Percentiles rank a stretch among this genome's conserved stretches.
Conservation (phyloP, 2,329 filamentous ascomycete species). For the Diaporthe vexans region DNA sequence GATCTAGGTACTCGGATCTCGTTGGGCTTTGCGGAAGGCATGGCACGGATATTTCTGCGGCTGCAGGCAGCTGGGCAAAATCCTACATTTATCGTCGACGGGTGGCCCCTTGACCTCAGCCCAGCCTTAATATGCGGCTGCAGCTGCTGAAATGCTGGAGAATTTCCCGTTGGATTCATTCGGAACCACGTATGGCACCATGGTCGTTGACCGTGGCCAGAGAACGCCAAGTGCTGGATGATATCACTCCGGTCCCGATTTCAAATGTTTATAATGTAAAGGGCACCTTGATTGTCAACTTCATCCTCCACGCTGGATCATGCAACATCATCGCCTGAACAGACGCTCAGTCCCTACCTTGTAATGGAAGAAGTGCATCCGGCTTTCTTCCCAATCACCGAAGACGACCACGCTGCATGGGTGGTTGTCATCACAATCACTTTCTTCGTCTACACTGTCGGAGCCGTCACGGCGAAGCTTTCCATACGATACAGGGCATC, state of each 20-base stretch:
- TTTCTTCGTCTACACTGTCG: not conserved
- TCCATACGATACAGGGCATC: not conserved
- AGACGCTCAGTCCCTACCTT: not conserved
- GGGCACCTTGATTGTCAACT: not conserved
- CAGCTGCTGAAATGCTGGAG: not conserved
- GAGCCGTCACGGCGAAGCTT: not conserved
- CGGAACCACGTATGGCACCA: not conserved
- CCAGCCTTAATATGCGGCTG: not conserved
- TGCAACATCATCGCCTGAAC: not conserved
- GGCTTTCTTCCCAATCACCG: not conserved
- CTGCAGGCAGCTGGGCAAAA: not conserved
- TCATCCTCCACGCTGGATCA: not conserved
- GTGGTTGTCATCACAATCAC: slow-evolving; percentile 1
- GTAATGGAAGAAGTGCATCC: not conserved
- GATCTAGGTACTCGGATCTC: not conserved
- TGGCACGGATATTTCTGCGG: not conserved
- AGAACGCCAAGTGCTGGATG: not conserved
- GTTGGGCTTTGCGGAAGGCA: not conserved
- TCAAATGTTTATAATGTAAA: not conserved
- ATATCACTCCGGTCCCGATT: not conserved
- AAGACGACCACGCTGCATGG: slow-evolving; percentile 1
- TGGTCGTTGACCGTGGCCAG: not conserved
- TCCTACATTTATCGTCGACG: not conserved
- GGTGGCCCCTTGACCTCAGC: not conserved
- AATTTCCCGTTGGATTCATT: not conserved